Evolutionary conservation across 2,329 filamentous ascomycete genomes (phyloP).

Genomic region (Ambrosiella xylebori): DNA sequence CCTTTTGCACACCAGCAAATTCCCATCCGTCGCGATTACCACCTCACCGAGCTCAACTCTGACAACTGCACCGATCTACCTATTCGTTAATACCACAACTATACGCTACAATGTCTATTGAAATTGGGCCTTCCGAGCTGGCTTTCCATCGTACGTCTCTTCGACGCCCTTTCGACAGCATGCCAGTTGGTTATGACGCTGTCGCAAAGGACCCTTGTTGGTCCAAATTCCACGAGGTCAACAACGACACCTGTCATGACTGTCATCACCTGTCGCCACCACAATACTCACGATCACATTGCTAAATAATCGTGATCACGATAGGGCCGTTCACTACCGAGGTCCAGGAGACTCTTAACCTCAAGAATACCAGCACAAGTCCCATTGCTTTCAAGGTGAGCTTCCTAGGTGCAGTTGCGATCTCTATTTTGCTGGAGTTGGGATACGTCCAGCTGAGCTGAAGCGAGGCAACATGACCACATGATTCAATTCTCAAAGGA

Average conservation of each 20-base stretch:
- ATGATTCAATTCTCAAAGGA: background rate
- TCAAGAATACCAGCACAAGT: conserved; percentile 44
- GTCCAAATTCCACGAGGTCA: background rate
- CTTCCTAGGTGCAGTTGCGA: background rate
- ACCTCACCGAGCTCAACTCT: background rate
- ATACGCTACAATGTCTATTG: conserved; percentile 63
- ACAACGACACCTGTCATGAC: conserved; percentile 8
- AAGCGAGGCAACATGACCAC: background rate
- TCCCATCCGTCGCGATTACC: background rate
- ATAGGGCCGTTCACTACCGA: conserved; percentile 50
- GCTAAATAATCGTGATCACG: background rate
- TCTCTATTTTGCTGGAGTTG: background rate
- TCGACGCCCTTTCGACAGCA: conserved; percentile 5
- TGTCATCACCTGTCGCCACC: conserved; percentile 8
- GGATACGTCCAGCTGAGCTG: background rate
- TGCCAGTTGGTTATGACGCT: background rate
- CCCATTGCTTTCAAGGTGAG: conserved; percentile 55
- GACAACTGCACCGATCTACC: background rate
- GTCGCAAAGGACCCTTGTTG: conserved; percentile 1
- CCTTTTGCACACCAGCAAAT: background rate
- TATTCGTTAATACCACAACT: background rate
- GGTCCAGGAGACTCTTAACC: conserved; percentile 45
- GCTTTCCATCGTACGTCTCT: conserved; percentile 68
- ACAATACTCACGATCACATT: background rate
- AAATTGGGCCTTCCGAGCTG: conserved; percentile 80